Base-by-base conservation (phyloP, 169 alveolate genomes). In the Eimeria praecox region DNA sequence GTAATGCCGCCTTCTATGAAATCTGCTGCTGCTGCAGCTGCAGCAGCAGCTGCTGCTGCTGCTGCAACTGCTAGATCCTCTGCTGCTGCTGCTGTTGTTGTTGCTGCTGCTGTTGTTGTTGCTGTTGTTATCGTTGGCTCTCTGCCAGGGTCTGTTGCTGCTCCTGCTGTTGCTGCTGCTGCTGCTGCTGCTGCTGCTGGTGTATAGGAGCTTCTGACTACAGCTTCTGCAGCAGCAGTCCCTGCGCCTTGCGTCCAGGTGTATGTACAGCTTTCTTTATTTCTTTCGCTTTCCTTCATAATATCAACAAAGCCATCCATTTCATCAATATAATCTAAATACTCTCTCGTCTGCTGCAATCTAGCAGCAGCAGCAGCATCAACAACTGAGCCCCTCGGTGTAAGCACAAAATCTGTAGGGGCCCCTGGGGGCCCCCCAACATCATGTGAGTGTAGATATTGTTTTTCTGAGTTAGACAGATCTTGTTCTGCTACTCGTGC, bases 361-460 rank as follows among this genome's bases (percentile, higher is more conserved):
- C n/a, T 3, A 52, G 44, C 42, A 0, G 49, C 69, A 46, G 38
- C 30, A 9, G 71, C 18, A 0, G 71, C 90, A 1, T 82, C 71
- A 20, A 56, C 54, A 12, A 82, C 44, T 16, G 90, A 82, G 0
- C 71, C 90, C 30, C 90, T 0, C 27, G 90, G 90, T n/a, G 90
- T 82, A 1, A 82, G 24, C 0, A 82, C 90, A 27, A 82, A 82
- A 22, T 82, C 90, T 10, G 69, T 30, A 16, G 86, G 86, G 86
- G 86, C 86, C 86, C 86, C 86, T 3, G 54, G 56, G 86, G 86
- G 59, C 86, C 86, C 56, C 59, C 42, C 52, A n/a, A n/a, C n/a
- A n/a, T n/a, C n/a, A n/a, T n/a, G n/a, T n/a, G n/a, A n/a, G n/a
- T 49, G 59, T 12, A 8, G 59, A 5, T 49, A 12, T 12, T 49